These are phyloP conservation scores for Pseudonitzschia delicatissima DNA, from an alignment of 108 stramenopile genomes.

Conservation along the genomic window DNA sequence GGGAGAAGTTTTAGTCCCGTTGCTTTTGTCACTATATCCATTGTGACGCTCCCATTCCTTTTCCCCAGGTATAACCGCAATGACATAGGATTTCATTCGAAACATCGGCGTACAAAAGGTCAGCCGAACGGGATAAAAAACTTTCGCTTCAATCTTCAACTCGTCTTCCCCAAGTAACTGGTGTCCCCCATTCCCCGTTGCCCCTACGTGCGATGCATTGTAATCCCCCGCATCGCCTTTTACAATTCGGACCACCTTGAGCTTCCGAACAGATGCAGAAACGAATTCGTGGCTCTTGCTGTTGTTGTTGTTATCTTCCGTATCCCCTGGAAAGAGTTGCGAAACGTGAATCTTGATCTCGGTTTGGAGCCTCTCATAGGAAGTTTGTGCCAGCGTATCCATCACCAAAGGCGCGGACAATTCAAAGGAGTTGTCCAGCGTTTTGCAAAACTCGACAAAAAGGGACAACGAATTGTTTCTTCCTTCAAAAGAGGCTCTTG, in stretches of 20 bases:
- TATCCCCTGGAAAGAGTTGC: background rate
- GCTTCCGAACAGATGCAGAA: background rate
- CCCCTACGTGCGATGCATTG: background rate
- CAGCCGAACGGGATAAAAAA: constrained; percentile 8
- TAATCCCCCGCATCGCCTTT: background rate
- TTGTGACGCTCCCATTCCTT: background rate
- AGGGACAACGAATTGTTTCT: too few species aligned
- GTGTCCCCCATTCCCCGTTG: too few species aligned
- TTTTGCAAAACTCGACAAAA: background rate
- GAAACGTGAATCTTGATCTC: background rate
- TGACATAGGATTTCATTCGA: constrained; percentile 3
- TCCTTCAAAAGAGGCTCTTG: too few species aligned
- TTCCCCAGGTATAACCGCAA: constrained; percentile 7
- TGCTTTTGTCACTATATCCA: background rate
- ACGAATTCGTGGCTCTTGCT: background rate
- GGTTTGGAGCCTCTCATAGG: background rate
- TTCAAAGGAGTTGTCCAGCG: background rate
- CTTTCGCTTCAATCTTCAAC: background rate
- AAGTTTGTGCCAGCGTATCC: background rate
- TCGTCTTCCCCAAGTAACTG: too few species aligned
- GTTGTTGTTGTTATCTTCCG: background rate
- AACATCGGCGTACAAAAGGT: constrained; percentile 21
- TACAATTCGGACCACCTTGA: background rate
- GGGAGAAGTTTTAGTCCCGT: background rate
- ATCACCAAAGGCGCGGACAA: background rate